Evolutionary conservation across 768 basidiomycete species (phyloP), one percentile per base, ranked within the genome.

Genomic region (Steccherinum ochraceum): DNA sequence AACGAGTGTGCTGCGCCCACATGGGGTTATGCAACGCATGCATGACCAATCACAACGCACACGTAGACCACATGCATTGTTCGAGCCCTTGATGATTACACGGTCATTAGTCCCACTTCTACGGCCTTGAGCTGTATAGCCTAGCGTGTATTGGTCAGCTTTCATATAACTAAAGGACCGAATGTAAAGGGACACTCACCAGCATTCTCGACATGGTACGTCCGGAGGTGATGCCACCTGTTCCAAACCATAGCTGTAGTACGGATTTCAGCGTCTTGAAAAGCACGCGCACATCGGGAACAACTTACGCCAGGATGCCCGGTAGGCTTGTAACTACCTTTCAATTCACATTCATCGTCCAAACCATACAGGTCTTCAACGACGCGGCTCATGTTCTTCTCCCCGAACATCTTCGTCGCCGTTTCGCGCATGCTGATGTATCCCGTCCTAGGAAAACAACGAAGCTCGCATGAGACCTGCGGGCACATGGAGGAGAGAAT

Each of bases 241-340:
- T 60, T 3, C 64, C 67, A 56, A 64, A 73, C 72, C 72, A 73
- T 0, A 73, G 59, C 72, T 73, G 41, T 43, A 5, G 21, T 5
- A 43, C 21, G n/a, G 13, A 19, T 21, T 13, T 24, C 18, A 24
- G 20, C 4, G n/a, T 27, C 10, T 18, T 48, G n/a, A 24, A 43
- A 19, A 40, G 44, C 25, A n/a, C 4, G 19, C 3, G 11, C 2
- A 21, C 13, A 12, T 19, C 4, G 7, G 12, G 3, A 24, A 18
- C 10, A 13, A 60, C 64, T 35, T 47, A 72, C 72, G 3, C 70
- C 72, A 21, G 72, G 73, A 55, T 73, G 67, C 1, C 74, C 74
- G 2, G 68, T 63, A 3, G 71, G 71, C 11, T 68, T 60, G 51
- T 68, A 74, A 42, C 62, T 55, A 5, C 69, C 69, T 42, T 53